A percentile compares a stretch with the other conserved stretches of the same genome.
These are phyloP conservation scores for Fusarium guadeloupense DNA, from an alignment of 2,329 filamentous ascomycete species.

Conservation along the genomic window DNA sequence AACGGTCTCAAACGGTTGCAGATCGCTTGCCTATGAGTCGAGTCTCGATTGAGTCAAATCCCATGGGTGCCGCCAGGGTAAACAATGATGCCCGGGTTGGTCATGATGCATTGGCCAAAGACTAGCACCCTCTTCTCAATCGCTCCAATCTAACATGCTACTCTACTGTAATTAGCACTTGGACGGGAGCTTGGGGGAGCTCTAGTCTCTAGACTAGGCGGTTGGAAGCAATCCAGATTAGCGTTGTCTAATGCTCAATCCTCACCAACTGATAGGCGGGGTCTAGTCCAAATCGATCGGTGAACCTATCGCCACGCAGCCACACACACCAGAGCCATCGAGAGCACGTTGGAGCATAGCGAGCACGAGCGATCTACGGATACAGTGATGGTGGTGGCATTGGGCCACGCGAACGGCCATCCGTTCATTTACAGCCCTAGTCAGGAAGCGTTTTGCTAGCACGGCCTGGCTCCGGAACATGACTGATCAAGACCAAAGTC, in stretches of 20 bases:
- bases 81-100: constrained; percentile 32
- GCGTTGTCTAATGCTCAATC: constrained; percentile 18
- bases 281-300: constrained; percentile 12
- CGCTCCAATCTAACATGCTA: constrained; percentile 7
- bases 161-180: not conserved
- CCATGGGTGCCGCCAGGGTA: not conserved
- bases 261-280: constrained; percentile 8
- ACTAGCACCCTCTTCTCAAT: constrained; percentile 11
- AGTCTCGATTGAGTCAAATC: not conserved
- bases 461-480: not conserved
- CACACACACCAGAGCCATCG: constrained; percentile 13
- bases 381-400: constrained; percentile 7
- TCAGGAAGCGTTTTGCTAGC: not conserved
- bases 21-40: not conserved
- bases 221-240: constrained; percentile 28
- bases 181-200: constrained; percentile 13
- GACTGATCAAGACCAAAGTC: not conserved
- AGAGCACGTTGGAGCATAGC: constrained; percentile 17
- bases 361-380: too few species aligned
- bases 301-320: constrained; percentile 22
- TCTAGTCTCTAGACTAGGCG: constrained; percentile 5
- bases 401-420: constrained; percentile 11
- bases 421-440: constrained; percentile 18
- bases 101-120: constrained; percentile 30
- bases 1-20: constrained; percentile 12